A percentile compares a stretch with the other conserved stretches of the same genome.
These are phyloP conservation scores for Conidiobolus incongruus DNA, from an alignment of 371 early-diverging fungal species.

Conservation along the genomic window DNA sequence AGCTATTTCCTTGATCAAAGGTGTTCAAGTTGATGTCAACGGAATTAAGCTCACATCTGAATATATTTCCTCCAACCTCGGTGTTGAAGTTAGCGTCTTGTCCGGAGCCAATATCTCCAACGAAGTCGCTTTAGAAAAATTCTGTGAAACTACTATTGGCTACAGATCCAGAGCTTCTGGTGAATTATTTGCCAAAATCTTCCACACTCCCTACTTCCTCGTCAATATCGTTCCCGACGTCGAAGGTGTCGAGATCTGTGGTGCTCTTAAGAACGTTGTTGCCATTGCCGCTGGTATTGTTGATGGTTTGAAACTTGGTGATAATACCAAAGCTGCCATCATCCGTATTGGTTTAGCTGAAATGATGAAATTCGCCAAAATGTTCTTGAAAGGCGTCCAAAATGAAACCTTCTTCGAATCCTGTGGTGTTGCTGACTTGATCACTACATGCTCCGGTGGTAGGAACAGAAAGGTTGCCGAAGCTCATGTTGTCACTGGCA, in stretches of 20 bases:
- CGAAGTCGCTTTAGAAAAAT: conserved; percentile 84
- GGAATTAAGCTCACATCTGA: conserved; percentile 72
- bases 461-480: conserved; percentile 90
- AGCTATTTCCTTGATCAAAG: conserved; percentile 81
- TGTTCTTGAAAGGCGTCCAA: conserved; percentile 49
- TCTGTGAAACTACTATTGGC: conserved; percentile 92
- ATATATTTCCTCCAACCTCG: conserved; percentile 52
- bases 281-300: conserved; percentile 94
- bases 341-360: conserved; percentile 91
- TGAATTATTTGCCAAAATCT: conserved; percentile 45
- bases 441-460: conserved; percentile 92
- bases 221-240: conserved; percentile 68
- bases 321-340: conserved; percentile 93
- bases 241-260: conserved; percentile 89
- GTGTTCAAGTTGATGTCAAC: conserved; percentile 7
- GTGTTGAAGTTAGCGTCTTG: conserved; percentile 57
- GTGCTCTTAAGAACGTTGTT: conserved; percentile 97
- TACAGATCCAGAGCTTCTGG: conserved; percentile 41
- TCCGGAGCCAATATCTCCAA: conserved; percentile 98
- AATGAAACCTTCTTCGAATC: conserved; percentile 88
- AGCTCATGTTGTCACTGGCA: conserved; percentile 69
- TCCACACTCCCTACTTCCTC: conserved; percentile 73
- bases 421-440: conserved; percentile 84
- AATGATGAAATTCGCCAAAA: conserved; percentile 80
- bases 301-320: conserved; percentile 52